Conservation (phyloP, 2,329 filamentous ascomycete genomes). For the Arthrobotrys musiformis region DNA sequence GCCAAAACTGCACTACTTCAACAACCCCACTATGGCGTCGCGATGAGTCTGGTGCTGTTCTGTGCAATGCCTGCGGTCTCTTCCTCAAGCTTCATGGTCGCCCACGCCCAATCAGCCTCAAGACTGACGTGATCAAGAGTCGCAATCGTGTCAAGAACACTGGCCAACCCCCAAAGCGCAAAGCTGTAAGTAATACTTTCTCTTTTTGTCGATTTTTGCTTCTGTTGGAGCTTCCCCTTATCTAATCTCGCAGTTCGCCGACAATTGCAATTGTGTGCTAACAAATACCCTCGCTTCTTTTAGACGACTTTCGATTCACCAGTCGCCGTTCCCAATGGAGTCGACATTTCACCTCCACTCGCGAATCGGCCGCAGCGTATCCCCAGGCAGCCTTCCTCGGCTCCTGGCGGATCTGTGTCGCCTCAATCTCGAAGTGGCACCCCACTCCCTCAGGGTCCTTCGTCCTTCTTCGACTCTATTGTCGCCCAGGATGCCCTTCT, state of each 20-base stretch:
- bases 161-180: conserved; percentile 74
- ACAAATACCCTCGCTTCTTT: conserved; percentile 36
- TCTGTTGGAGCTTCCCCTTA: conserved; percentile 34
- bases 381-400: conserved; percentile 57
- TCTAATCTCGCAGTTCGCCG: conserved; percentile 54
- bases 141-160: conserved; percentile 96
- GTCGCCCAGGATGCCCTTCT: conserved; percentile 57
- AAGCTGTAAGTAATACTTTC: conserved; percentile 71
- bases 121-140: conserved; percentile 99
- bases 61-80: conserved; percentile 97
- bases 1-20: conserved; percentile 94
- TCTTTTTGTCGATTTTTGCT: conserved; percentile 28
- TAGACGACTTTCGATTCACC: conserved; percentile 62
- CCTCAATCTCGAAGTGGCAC: conserved; percentile 59
- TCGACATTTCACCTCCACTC: conserved; percentile 64
- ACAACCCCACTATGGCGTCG: conserved; percentile 97
- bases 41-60: conserved; percentile 92
- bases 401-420: conserved; percentile 58
- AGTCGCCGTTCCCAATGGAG: conserved; percentile 59
- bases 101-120: conserved; percentile 91
- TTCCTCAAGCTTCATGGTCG: conserved; percentile 97
- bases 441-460: conserved; percentile 58
- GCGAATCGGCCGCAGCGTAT: conserved; percentile 62
- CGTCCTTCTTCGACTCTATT: conserved; percentile 59
- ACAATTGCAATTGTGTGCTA: conserved; percentile 52